Conservation (phyloP, 2,329 filamentous ascomycete genomes). For the Pseudocercospora cruenta region DNA sequence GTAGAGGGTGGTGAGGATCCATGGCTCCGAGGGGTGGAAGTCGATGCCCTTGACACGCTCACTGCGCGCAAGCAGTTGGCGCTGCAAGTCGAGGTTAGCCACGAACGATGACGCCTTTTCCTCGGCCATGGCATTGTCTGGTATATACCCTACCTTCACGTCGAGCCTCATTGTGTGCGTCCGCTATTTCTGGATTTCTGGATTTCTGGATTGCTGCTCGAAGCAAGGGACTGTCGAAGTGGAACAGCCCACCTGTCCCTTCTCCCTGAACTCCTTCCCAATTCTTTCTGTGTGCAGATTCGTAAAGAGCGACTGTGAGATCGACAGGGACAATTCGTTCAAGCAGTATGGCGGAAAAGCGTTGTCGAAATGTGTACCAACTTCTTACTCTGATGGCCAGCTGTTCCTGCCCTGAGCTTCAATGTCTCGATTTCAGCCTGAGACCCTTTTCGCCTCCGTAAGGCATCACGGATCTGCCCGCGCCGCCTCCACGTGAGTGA, state of each 20-base stretch:
- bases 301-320: neutral
- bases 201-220: neutral
- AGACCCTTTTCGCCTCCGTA: neutral
- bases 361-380: neutral
- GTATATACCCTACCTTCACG: slow-evolving; percentile 57
- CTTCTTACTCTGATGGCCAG: neutral
- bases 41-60: slow-evolving; percentile 97
- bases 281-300: neutral
- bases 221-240: slow-evolving; percentile 4
- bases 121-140: neutral
- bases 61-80: slow-evolving; percentile 82
- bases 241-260: neutral
- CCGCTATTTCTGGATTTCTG: slow-evolving; percentile 19
- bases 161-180: slow-evolving; percentile 58
- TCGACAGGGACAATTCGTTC: neutral
- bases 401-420: slow-evolving; percentile 4
- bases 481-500: slow-evolving; percentile 2
- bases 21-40: slow-evolving; percentile 96
- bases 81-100: slow-evolving; percentile 56
- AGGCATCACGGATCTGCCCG: slow-evolving; percentile 7
- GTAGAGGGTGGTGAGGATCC: slow-evolving; percentile 93
- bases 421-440: neutral
- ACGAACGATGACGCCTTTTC: slow-evolving; percentile 40
- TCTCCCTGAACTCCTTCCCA: neutral
- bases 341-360: neutral